Evolutionary conservation across 2,329 filamentous ascomycete genomes (phyloP).

Genomic region (Fusarium poae): DNA sequence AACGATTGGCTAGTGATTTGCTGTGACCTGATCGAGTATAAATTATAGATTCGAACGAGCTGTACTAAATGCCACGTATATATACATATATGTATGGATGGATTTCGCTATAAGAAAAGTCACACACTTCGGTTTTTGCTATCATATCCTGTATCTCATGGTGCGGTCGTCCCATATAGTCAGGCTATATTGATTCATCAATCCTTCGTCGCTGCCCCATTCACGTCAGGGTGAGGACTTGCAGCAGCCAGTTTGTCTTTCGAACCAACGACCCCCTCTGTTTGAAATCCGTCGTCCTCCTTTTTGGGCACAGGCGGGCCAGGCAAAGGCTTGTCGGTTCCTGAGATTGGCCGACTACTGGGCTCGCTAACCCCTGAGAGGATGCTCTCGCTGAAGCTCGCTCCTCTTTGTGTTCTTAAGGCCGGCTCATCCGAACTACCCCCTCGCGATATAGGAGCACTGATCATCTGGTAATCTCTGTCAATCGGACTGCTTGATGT

Average conservation of each 20-base stretch:
- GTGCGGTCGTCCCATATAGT: conserved; percentile 4
- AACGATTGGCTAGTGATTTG: background rate
- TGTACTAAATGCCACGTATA: background rate
- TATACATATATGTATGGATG: background rate
- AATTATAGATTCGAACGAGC: conserved; percentile 6
- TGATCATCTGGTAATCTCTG: conserved; percentile 56
- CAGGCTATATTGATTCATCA: conserved; percentile 10
- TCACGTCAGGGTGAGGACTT: conserved; percentile 16
- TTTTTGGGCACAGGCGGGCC: conserved; percentile 30
- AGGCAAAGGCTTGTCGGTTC: conserved; percentile 26
- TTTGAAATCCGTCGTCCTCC: conserved; percentile 47
- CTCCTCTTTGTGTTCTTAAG: conserved; percentile 55
- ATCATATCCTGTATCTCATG: conserved; percentile 28
- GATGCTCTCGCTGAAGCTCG: conserved; percentile 61
- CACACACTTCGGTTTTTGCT: conserved; percentile 5
- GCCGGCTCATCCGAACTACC: conserved; percentile 49
- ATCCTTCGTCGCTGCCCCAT: conserved; percentile 24
- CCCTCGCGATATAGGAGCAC: conserved; percentile 48
- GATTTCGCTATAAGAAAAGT: conserved; percentile 8
- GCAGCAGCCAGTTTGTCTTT: conserved; percentile 33
- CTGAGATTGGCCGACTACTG: conserved; percentile 43
- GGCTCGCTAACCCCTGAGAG: conserved; percentile 56
- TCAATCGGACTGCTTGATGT: conserved; percentile 56
- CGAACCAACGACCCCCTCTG: conserved; percentile 46
- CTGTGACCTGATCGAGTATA: conserved; percentile 3